Percentiles rank a stretch among this genome's conserved stretches.
Conservation (phyloP, 2,329 filamentous ascomycete genomes). For the Aureobasidium sp. region DNA sequence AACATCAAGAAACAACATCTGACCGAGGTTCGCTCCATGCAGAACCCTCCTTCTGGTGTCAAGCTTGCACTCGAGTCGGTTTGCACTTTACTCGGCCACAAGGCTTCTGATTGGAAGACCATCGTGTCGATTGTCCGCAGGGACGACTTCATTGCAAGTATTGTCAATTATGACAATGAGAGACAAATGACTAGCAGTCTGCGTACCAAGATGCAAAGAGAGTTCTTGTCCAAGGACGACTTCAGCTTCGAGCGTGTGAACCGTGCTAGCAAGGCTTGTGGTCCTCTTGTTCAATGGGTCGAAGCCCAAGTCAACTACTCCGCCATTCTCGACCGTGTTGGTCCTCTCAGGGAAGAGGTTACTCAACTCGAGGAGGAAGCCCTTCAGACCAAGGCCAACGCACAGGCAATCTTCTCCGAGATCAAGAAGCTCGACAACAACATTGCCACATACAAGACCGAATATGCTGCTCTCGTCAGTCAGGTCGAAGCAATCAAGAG, state of each 20-base stretch:
- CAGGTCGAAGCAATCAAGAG: slow-evolving; percentile 95
- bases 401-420: slow-evolving; percentile 81
- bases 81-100: slow-evolving; percentile 87
- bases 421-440: slow-evolving; percentile 78
- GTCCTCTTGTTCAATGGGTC: slow-evolving; percentile 94
- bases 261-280: slow-evolving; percentile 91
- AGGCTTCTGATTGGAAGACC: slow-evolving; percentile 81
- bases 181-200: slow-evolving; percentile 80
- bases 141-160: slow-evolving; percentile 96
- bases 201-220: slow-evolving; percentile 81
- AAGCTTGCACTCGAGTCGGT: slow-evolving; percentile 92
- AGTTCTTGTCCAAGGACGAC: slow-evolving; percentile 85
- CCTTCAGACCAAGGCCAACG: slow-evolving; percentile 85
- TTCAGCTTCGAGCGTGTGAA: slow-evolving; percentile 97
- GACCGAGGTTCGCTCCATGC: slow-evolving; percentile 96
- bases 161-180: slow-evolving; percentile 95
- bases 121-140: slow-evolving; percentile 81
- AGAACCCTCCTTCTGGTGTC: slow-evolving; percentile 82
- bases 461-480: slow-evolving; percentile 92
- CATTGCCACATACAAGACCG: slow-evolving; percentile 89
- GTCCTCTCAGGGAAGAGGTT: slow-evolving; percentile 85
- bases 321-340: slow-evolving; percentile 91
- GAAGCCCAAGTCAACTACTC: slow-evolving; percentile 94
- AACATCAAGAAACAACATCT: slow-evolving; percentile 98
- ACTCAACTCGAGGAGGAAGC: slow-evolving; percentile 78